Evolutionary conservation across 2,329 filamentous ascomycete species (phyloP), one percentile per base, ranked within the genome.

Genomic region (Fusarium duplospermum): DNA sequence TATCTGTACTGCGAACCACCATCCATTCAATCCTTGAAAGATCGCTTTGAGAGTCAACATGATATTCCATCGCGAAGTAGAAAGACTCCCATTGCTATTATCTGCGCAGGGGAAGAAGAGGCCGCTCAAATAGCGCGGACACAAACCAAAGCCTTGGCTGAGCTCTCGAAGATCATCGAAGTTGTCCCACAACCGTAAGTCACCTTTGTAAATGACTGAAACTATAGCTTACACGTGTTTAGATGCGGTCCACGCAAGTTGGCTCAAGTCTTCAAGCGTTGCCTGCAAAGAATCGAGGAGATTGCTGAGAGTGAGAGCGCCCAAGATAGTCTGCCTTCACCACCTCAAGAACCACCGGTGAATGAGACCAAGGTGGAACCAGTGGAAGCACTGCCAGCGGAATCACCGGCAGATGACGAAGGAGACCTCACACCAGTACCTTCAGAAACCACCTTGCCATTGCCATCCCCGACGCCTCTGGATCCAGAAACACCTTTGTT

Each of bases 171-270:
- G 22, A 72, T 80, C 52, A 73, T 81, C 7, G 80, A 81, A 67
- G 73, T 81, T 11, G 78, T 81, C 18, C 73, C 80, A 11, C 80
- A 81, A 20, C 80, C 80, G 80, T 80, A 71, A 76, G 78, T 76
- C 11, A 2, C 11, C 4, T 1, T 2, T 2, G 2, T 3, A 10
- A 22, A 14, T 5, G 2, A 2, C 0, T 24, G 0, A n/a, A 24
- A 14, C 3, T 4, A 3, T 29, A 18, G 47, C 38, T 66, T 14
- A 74, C 56, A 6, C 57, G 4, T 3, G 4, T 10, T 0, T 16
- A 79, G 75, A 31, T 78, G 74, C 47, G 80, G 80, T 3, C 80
- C 80, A 1, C 70, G 77, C 31, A 82, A 82, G 42, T 45, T 82
- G 2, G 79, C 79, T 3, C 81, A 78, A 13, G 78, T 78, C 2